These are phyloP conservation scores for Malus hybrid DNA, from an alignment of 331 rosid species.

Conservation along the genomic window DNA sequence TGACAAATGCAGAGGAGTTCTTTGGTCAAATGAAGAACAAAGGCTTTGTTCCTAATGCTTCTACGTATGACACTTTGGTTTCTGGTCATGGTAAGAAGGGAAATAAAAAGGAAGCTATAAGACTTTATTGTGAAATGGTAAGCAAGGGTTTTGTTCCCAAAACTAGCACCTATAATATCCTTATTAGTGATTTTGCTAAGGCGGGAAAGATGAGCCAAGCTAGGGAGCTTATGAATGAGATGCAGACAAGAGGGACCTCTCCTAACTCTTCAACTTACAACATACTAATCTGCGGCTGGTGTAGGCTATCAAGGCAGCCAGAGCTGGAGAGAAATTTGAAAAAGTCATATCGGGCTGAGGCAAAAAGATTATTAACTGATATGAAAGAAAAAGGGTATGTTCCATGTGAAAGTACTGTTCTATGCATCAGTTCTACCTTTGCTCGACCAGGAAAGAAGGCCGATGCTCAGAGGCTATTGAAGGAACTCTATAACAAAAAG, in stretches of 20 bases:
- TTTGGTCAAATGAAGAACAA: constrained; percentile 57
- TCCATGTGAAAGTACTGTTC: constrained; percentile 61
- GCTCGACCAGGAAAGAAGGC: constrained; percentile 63
- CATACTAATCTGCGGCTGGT: constrained; percentile 79
- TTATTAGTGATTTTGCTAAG: constrained; percentile 67
- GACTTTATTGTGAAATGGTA: constrained; percentile 82
- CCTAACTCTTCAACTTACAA: constrained; percentile 83
- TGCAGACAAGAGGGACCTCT: constrained; percentile 57
- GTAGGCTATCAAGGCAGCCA: constrained; percentile 55
- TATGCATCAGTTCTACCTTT: constrained; percentile 50
- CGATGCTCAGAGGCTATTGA: constrained; percentile 60
- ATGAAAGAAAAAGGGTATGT: constrained; percentile 64
- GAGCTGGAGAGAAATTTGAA: constrained; percentile 48
- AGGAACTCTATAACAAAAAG: constrained; percentile 40
- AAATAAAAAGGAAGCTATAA: constrained; percentile 55
- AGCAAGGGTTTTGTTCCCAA: constrained; percentile 69
- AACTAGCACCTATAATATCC: constrained; percentile 69
- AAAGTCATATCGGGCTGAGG: constrained; percentile 52
- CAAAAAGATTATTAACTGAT: constrained; percentile 56
- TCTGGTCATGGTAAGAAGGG: constrained; percentile 71
- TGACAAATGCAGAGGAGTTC: constrained; percentile 55
- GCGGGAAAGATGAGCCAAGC: constrained; percentile 86
- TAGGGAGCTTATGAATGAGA: constrained; percentile 81
- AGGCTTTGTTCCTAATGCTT: constrained; percentile 58
- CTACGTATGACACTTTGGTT: constrained; percentile 66